Percentiles rank a stretch among this genome's conserved stretches.
Evolutionary conservation across 2,329 filamentous ascomycete species (phyloP).

Genomic region (Ceratocystis albifundus): DNA sequence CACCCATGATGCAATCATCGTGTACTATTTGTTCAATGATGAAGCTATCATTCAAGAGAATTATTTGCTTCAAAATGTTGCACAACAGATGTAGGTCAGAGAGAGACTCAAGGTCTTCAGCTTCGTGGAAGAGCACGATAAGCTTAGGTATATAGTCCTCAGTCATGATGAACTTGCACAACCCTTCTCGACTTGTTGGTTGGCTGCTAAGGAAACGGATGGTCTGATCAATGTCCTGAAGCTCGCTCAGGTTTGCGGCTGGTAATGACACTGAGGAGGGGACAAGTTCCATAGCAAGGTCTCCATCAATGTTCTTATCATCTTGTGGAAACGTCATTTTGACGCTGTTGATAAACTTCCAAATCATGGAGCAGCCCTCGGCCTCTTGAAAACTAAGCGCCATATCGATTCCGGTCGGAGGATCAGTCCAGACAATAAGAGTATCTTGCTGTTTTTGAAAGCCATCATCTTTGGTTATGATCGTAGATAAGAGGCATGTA

Average conservation of each 20-base stretch:
- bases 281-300: conserved; percentile 59
- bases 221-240: conserved; percentile 71
- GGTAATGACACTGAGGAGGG: conserved; percentile 61
- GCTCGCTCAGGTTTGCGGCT: conserved; percentile 64
- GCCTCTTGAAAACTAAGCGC: conserved; percentile 96
- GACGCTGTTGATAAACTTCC: conserved; percentile 84
- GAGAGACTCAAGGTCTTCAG: conserved; percentile 82
- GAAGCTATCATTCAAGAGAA: conserved; percentile 83
- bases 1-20: conserved; percentile 77
- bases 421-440: conserved; percentile 94
- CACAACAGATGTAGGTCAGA: conserved; percentile 80
- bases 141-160: conserved; percentile 83
- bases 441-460: conserved; percentile 99
- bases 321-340: conserved; percentile 55
- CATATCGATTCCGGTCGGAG: conserved; percentile 77
- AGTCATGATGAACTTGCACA: conserved; percentile 74
- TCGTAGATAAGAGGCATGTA: conserved; percentile 74
- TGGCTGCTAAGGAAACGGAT: conserved; percentile 71
- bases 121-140: conserved; percentile 72
- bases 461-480: conserved; percentile 83
- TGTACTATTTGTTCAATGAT: conserved; percentile 92
- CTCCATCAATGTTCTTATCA: conserved; percentile 82
- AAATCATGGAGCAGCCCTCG: conserved; percentile 84
- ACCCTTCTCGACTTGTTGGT: conserved; percentile 65
- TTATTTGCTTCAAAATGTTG: conserved; percentile 95